phyloP scores from a whole-genome alignment of 2,329 filamentous ascomycete genomes.

The Ophiostoma piceae region DNA sequence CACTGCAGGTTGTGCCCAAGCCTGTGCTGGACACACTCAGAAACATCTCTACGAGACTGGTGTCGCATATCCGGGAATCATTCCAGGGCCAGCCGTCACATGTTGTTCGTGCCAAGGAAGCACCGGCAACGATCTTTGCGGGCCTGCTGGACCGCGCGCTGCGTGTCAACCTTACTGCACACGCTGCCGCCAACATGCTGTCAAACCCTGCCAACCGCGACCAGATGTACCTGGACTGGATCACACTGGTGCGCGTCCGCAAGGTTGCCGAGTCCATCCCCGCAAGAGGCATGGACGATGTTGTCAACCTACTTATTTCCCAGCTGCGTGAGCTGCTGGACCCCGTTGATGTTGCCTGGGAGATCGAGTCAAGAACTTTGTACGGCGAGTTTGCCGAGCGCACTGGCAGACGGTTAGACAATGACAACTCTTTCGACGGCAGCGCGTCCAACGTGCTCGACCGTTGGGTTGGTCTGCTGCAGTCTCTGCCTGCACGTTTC shows the following conservation, averaged over 20 bases:
- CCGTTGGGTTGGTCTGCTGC: constrained; percentile 69
- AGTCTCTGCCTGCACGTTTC: constrained; percentile 63
- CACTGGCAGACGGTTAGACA: constrained; percentile 41
- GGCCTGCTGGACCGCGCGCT: constrained; percentile 80
- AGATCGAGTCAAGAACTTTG: constrained; percentile 56
- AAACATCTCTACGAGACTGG: constrained; percentile 76
- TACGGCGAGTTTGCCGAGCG: constrained; percentile 53
- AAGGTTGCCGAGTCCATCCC: constrained; percentile 61
- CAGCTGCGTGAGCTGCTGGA: constrained; percentile 68
- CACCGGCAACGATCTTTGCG: constrained; percentile 83
- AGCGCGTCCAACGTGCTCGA: constrained; percentile 65
- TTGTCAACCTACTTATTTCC: constrained; percentile 55
- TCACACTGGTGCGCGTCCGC: constrained; percentile 57
- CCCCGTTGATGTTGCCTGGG: constrained; percentile 61
- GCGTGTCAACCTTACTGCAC: constrained; percentile 86
- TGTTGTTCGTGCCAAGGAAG: constrained; percentile 79
- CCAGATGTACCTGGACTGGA: constrained; percentile 93
- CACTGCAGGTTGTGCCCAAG: constrained; percentile 84
- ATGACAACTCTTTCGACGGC: constrained; percentile 36
- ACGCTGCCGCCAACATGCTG: constrained; percentile 89
- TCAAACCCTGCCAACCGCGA: constrained; percentile 83
- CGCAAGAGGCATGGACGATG: constrained; percentile 59
- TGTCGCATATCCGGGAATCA: constrained; percentile 74
- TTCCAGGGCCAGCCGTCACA: constrained; percentile 82
- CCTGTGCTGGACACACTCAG: constrained; percentile 80